Evolutionary conservation across 1,139 yeast genomes (phyloP), one percentile per base, ranked within the genome.

Genomic region (Spathaspora sp.): DNA sequence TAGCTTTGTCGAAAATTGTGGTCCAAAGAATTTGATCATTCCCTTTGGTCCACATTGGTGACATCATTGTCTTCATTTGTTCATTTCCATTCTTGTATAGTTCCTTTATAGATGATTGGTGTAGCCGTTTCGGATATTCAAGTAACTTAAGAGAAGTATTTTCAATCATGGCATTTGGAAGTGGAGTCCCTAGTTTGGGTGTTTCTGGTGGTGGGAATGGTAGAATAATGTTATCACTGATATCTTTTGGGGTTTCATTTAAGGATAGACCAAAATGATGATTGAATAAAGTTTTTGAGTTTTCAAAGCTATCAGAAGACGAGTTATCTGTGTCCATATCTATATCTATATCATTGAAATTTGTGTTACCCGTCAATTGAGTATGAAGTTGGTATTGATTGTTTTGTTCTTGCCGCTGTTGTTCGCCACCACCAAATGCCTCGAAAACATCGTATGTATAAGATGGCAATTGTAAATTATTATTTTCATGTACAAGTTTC

Each of bases 1-100:
- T 57, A 27, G 67, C 59, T 38, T 64, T 65, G 45, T 63, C 59
- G 44, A 60, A 65, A 7, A 70, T 58, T 0, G 61, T 47, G n/a
- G 55, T 48, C 75, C 74, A 71, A 34, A 72, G 57, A 17, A 44
- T 25, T 17, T 46, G 43, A 47, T 42, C 41, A 50, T 50, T 44
- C 34, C 29, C 24, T 11, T 31, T 39, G 6, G 49, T 50, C 56
- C 55, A 53, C 25, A 37, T 43, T 5, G 50, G 47, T 15, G 43
- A 27, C 7, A 24, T n/a, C 24, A 42, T 17, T 27, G 26, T 43
- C 16, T 40, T 38, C 9, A 31, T 39, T n/a, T 26, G 16, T 25
- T 25, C 24, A 26, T 37, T 8, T 29, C 25, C 23, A 15, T 31
- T 33, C 11, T 25, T 39, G 16, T 16, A 38, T 5, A 16, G 15